phyloP scores from a whole-genome alignment of 176 grass and related monocot genomes.

The Musa schizocarpa region DNA sequence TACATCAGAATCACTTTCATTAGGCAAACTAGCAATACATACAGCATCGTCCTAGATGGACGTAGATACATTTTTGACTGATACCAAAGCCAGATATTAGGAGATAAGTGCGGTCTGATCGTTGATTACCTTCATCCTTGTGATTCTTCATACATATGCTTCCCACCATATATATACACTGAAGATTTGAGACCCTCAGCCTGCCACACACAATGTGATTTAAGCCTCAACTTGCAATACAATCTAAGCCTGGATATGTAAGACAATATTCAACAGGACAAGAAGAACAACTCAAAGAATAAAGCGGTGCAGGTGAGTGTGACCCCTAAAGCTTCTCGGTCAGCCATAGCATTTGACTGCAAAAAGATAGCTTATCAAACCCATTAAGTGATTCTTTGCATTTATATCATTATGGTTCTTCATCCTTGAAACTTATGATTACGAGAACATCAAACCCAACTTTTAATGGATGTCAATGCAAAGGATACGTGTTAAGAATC shows the following conservation, averaged over 20 bases:
- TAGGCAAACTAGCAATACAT: neutral
- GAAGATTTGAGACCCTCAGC: conserved; percentile 5
- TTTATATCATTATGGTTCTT: too few species aligned
- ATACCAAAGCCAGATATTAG: neutral
- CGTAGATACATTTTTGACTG: neutral
- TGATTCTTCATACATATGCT: neutral
- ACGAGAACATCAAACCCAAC: too few species aligned
- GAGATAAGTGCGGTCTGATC: neutral
- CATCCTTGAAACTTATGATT: too few species aligned
- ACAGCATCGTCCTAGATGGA: neutral
- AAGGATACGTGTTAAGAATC: too few species aligned
- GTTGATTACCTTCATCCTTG: neutral
- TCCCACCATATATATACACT: neutral
- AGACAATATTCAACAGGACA: neutral
- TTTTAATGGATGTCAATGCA: too few species aligned
- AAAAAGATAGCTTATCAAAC: neutral
- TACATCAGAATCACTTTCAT: neutral
- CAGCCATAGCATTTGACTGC: neutral
- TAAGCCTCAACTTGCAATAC: neutral
- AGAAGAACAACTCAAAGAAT: neutral
- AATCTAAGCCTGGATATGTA: neutral
- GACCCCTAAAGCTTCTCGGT: neutral
- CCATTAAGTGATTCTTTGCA: neutral
- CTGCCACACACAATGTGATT: neutral
- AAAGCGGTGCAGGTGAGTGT: neutral